These are phyloP conservation scores for Lasiodiplodia sp. DNA, from an alignment of 2,329 filamentous ascomycete species.

Conservation along the genomic window DNA sequence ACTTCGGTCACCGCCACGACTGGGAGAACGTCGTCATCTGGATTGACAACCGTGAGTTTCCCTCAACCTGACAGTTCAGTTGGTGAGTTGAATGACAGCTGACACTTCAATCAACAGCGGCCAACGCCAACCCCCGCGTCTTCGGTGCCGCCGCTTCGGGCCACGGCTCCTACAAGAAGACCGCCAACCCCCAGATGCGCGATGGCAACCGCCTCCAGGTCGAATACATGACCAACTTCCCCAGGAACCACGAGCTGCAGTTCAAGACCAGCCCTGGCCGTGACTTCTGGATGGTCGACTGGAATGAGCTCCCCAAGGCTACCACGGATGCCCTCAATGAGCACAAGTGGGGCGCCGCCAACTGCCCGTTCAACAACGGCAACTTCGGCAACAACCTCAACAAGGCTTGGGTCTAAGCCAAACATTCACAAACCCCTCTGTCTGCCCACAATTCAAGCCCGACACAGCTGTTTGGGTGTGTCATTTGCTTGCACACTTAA, in stretches of 20 bases:
- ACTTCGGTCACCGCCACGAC: conserved; percentile 51
- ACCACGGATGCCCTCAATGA: background rate
- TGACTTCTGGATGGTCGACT: background rate
- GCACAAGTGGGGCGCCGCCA: background rate
- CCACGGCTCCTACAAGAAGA: conserved; percentile 47
- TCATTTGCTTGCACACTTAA: no score
- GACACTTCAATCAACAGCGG: conserved; percentile 17
- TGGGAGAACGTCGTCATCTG: conserved; percentile 50
- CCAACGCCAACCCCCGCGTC: conserved; percentile 35
- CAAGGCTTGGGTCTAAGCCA: conserved; percentile 32
- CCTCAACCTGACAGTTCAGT: background rate
- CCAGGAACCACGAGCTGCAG: conserved; percentile 47
- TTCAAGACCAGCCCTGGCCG: conserved; percentile 13
- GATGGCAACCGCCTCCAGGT: conserved; percentile 39
- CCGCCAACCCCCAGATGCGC: conserved; percentile 33
- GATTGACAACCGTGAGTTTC: conserved; percentile 36
- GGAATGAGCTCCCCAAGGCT: background rate
- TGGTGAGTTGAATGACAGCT: background rate
- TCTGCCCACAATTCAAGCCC: no score
- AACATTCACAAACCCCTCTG: background rate
- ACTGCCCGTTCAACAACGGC: background rate
- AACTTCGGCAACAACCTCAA: conserved; percentile 29
- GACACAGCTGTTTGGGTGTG: no score
- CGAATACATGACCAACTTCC: conserved; percentile 44
- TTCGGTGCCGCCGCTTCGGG: conserved; percentile 50